Conservation (phyloP, 345 rosid genomes). For the Psidium friedrichsthalianum region DNA sequence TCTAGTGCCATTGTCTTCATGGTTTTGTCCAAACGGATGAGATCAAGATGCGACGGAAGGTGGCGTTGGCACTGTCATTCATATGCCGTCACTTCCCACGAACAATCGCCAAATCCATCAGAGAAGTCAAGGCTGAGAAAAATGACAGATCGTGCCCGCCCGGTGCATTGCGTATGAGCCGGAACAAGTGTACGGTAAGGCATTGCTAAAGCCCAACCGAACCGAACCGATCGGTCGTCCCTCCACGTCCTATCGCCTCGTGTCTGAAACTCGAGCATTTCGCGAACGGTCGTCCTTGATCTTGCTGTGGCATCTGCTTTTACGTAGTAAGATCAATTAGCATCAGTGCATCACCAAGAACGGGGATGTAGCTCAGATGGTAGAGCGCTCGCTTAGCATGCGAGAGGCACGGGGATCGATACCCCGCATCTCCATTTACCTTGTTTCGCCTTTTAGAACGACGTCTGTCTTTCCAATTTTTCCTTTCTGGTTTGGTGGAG, state of each 20-base stretch:
- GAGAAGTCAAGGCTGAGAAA: not conserved
- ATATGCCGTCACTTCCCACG: not conserved
- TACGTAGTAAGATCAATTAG: no score
- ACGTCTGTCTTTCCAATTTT: no score
- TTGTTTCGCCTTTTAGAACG: no score
- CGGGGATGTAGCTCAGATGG: conserved; percentile 74
- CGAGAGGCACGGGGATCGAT: conserved; percentile 55
- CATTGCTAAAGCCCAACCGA: not conserved
- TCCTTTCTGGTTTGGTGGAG: not conserved
- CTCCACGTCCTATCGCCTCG: not conserved
- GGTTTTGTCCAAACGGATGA: not conserved
- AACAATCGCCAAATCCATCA: not conserved
- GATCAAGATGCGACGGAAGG: not conserved
- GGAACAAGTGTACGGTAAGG: not conserved
- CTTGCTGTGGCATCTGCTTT: not conserved
- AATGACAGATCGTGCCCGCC: not conserved
- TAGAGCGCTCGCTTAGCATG: conserved; percentile 70
- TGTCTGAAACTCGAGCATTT: not conserved
- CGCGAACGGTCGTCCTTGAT: not conserved
- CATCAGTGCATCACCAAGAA: not conserved
- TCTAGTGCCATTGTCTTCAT: not conserved
- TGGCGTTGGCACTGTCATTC: not conserved
- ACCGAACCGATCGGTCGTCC: not conserved
- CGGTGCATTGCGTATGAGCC: not conserved
- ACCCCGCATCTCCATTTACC: conserved; percentile 29